phyloP scores from a whole-genome alignment of 1,284 basidiomycete genomes.

The Apiotrichum brassicae region DNA sequence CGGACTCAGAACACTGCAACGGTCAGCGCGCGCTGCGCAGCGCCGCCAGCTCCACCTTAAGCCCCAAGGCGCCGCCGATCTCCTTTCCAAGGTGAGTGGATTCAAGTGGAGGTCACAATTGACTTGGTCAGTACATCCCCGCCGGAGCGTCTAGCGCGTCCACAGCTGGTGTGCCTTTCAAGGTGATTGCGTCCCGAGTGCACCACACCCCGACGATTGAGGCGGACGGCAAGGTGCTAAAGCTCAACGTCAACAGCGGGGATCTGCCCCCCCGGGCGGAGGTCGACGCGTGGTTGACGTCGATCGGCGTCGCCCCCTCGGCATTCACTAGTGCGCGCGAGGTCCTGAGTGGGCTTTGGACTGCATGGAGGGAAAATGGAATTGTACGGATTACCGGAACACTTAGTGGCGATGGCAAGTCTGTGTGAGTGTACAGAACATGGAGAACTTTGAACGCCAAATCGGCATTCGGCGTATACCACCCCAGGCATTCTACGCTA shows the following conservation, averaged over 20 bases:
- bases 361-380: conserved; percentile 15
- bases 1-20: conserved; percentile 1
- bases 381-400: conserved; percentile 10
- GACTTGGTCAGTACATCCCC: conserved; percentile 8
- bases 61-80: neutral
- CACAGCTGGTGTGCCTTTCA: conserved; percentile 3
- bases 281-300: conserved; percentile 7
- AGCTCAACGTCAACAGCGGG: conserved; percentile 8
- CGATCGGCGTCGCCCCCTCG: conserved; percentile 5
- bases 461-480: neutral
- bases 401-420: conserved; percentile 4
- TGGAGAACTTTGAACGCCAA: neutral
- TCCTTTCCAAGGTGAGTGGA: conserved; percentile 5
- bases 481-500: too few species aligned
- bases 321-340: conserved; percentile 2
- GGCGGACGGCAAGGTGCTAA: conserved; percentile 7
- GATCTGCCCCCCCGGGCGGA: conserved; percentile 3
- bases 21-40: neutral
- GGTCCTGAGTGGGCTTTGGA: conserved; percentile 11
- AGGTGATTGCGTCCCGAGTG: conserved; percentile 7
- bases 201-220: conserved; percentile 13
- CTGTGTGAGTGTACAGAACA: neutral
- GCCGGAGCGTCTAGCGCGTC: neutral
- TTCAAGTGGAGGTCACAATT: neutral
- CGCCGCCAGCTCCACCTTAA: conserved; percentile 9